phyloP scores from a whole-genome alignment of 106 monocot genomes.

The Chionographis japonica region DNA sequence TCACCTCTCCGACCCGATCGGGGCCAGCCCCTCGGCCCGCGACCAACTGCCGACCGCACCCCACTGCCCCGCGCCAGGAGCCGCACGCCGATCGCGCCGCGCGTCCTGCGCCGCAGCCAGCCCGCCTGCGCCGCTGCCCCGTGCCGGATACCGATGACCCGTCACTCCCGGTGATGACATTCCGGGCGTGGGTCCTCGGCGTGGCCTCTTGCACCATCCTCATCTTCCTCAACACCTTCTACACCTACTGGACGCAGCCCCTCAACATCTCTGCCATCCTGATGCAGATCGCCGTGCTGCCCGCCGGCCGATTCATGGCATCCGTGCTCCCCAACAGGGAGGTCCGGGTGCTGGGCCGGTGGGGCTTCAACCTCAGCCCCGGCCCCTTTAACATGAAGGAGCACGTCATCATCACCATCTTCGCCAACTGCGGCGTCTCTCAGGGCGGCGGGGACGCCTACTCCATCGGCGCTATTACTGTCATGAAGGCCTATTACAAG shows the following conservation, averaged over 20 bases:
- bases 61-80: too few species aligned
- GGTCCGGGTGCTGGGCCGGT: constrained; percentile 20
- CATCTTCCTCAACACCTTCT: constrained; percentile 75
- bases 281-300: constrained; percentile 61
- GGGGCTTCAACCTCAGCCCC: constrained; percentile 53
- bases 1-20: too few species aligned
- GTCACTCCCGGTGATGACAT: constrained; percentile 53
- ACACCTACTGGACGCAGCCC: constrained; percentile 63
- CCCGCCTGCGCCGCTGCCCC: too few species aligned
- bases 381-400: constrained; percentile 84
- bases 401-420: constrained; percentile 69
- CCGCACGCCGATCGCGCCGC: too few species aligned
- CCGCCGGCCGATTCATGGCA: constrained; percentile 64
- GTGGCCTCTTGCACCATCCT: constrained; percentile 41
- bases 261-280: constrained; percentile 55
- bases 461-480: constrained; percentile 60
- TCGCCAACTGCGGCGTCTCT: constrained; percentile 60
- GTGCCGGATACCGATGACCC: constrained; percentile 79
- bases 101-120: too few species aligned
- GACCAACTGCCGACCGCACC: too few species aligned
- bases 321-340: constrained; percentile 39
- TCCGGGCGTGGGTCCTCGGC: constrained; percentile 62
- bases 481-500: constrained; percentile 63
- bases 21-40: too few species aligned
- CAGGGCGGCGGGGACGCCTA: constrained; percentile 61